Conservation (phyloP, 345 rosid genomes). For the Ceriops tagal region DNA sequence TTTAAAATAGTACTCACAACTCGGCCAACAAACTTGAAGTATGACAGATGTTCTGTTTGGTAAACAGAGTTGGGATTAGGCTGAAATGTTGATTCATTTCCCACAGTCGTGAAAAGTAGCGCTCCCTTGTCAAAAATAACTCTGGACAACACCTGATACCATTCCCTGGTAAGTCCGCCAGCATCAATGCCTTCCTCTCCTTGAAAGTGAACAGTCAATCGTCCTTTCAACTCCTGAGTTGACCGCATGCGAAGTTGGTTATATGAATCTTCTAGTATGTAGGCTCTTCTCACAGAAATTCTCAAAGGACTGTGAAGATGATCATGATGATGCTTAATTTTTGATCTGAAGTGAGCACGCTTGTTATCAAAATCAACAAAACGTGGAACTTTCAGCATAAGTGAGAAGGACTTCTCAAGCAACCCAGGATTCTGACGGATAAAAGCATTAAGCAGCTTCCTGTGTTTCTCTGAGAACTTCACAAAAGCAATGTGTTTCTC, state of each 20-base stretch:
- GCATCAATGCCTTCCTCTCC: slow-evolving; percentile 99
- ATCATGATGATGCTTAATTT: slow-evolving; percentile 91
- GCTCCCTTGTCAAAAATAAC: slow-evolving; percentile 97
- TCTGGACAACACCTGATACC: slow-evolving; percentile 95
- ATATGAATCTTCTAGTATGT: slow-evolving; percentile 95
- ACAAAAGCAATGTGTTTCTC: slow-evolving; percentile 78
- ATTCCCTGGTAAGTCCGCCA: slow-evolving; percentile 98
- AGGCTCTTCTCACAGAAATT: slow-evolving; percentile 92
- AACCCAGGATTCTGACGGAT: slow-evolving; percentile 88
- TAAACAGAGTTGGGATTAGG: slow-evolving; percentile 95
- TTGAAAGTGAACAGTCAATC: slow-evolving; percentile 91
- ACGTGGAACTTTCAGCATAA: slow-evolving; percentile 91
- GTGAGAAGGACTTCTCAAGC: slow-evolving; percentile 96
- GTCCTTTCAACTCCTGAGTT: slow-evolving; percentile 81
- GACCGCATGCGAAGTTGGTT: slow-evolving; percentile 89
- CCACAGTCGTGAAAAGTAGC: slow-evolving; percentile 90
- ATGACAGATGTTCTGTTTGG: slow-evolving; percentile 97
- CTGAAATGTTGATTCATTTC: slow-evolving; percentile 96
- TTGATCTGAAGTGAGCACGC: slow-evolving; percentile 86
- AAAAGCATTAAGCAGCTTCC: slow-evolving; percentile 87
- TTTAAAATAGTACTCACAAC: slow-evolving; percentile 58
- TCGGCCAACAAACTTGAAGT: slow-evolving; percentile 95
- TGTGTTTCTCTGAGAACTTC: slow-evolving; percentile 87
- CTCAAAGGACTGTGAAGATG: slow-evolving; percentile 86
- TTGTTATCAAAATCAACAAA: slow-evolving; percentile 95